Percentiles rank a stretch among this genome's conserved stretches.
phyloP scores from a whole-genome alignment of 768 basidiomycete genomes.

The Fistulinella prunicolor region DNA sequence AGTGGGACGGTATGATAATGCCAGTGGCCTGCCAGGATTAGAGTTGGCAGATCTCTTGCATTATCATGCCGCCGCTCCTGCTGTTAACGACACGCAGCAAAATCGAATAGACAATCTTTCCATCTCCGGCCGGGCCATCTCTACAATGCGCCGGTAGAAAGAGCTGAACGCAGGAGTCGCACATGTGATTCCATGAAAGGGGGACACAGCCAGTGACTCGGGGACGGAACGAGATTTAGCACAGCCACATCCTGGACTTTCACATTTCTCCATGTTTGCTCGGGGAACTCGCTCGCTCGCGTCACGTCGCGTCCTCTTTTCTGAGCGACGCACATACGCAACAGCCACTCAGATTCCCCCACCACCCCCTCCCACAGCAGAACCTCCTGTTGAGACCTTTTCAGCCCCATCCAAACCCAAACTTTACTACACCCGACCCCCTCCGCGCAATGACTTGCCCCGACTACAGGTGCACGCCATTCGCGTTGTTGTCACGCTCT shows the following conservation, averaged over 20 bases:
- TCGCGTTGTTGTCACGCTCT: background rate
- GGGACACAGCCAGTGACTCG: conserved; percentile 5
- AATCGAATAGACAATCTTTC: no score
- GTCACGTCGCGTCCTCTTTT: conserved; percentile 6
- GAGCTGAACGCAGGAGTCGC: no score
- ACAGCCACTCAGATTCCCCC: conserved; percentile 22
- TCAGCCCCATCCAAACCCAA: conserved; percentile 44
- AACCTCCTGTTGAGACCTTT: conserved; percentile 39
- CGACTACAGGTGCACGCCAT: conserved; percentile 40
- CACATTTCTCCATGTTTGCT: conserved; percentile 14
- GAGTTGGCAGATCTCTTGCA: no score
- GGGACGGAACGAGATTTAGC: background rate
- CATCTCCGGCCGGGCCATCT: no score
- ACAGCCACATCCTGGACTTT: conserved; percentile 11
- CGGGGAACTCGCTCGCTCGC: conserved; percentile 9
- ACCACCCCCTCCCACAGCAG: conserved; percentile 27
- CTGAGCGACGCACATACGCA: conserved; percentile 14
- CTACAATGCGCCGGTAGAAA: no score
- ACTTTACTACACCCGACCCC: conserved; percentile 43
- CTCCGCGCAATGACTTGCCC: conserved; percentile 39
- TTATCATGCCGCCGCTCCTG: no score
- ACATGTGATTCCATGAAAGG: no score
- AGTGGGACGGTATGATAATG: no score
- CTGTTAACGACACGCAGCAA: no score
- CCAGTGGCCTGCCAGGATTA: no score